phyloP scores from a whole-genome alignment of 495 filamentous ascomycete genomes.

The Penicillium ochrochloron region DNA sequence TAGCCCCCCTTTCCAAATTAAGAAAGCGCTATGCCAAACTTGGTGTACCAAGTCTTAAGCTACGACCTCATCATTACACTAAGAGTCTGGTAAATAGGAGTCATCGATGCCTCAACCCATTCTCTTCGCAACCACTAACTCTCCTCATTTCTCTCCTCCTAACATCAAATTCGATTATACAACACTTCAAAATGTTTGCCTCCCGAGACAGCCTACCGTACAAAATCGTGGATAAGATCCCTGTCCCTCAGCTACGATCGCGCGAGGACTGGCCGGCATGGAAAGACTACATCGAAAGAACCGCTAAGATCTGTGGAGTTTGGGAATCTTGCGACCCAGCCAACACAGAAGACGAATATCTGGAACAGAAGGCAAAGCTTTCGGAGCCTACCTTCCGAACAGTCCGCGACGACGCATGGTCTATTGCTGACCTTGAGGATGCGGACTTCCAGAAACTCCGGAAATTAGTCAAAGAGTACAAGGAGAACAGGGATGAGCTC shows the following conservation, averaged over 20 bases:
- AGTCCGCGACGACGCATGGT: neutral
- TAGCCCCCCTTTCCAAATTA: neutral
- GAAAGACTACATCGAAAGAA: neutral
- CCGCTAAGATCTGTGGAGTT: neutral
- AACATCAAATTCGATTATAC: neutral
- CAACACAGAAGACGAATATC: neutral
- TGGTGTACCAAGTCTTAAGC: neutral
- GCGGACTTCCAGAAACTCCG: neutral
- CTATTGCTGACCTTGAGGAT: neutral
- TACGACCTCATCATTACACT: neutral
- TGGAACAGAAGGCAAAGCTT: neutral
- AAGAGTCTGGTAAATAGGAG: neutral
- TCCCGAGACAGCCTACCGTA: neutral
- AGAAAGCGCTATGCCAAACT: neutral
- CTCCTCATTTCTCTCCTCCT: neutral
- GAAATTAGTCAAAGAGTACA: neutral
- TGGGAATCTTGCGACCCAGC: conserved; percentile 11
- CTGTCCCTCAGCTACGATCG: neutral
- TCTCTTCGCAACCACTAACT: neutral
- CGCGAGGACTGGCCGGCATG: neutral
- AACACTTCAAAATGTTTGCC: neutral
- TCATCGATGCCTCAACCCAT: neutral
- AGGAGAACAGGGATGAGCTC: neutral
- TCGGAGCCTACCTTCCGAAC: neutral
- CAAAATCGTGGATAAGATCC: neutral